Base-by-base conservation (phyloP, 2,329 filamentous ascomycete species). In the Lasiodiplodia theobromae region DNA sequence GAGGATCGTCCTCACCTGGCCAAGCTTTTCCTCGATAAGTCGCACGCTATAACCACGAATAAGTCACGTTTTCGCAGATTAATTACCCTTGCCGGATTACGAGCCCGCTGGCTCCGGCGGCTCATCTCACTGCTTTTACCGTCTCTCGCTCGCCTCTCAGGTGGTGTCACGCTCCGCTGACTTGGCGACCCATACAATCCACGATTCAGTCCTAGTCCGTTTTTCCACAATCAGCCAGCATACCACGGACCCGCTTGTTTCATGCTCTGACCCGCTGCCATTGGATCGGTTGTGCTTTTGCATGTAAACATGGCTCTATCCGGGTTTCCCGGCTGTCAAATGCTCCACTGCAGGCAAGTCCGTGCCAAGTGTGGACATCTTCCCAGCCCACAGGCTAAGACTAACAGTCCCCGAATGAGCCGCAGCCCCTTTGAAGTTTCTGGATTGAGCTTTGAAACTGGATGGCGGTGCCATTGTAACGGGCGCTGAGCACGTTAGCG, bases 141-240 rank as follows among this genome's bases (percentile, higher is more conserved):
- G 14, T 23, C 44, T 21, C 18, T 51, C 60, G n/a, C 44, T 47
- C 28, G 60, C 28, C 18, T 11, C 25, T 11, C 25, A 37, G 60
- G 60, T 64, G 60, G 60, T 52, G 60, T 52, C 60, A 64, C 44
- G n/a, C 28, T 53, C 44, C 60, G 60, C 47, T 40, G 60, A 64
- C 58, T 63, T 63, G 40, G 58, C 58, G 40, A 18, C 58, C 40
- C 58, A 49, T 62, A 49, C 47, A 52, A 31, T 14, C 44, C 44
- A 25, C 60, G 60, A 64, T 40, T 64, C 60, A 64, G 60, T 64
- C 60, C 21, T 64, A 52, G 47, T 37, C 40, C 31, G 28, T 37
- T 64, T 64, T 31, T 14, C 51, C 18, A 64, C 31, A 31, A 64
- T 21, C 44, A 52, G 47, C 28, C 60, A 52, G 60, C 60, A 52